These are phyloP conservation scores for Penicillium antarcticum DNA, from an alignment of 495 filamentous ascomycete genomes.

Conservation along the genomic window DNA sequence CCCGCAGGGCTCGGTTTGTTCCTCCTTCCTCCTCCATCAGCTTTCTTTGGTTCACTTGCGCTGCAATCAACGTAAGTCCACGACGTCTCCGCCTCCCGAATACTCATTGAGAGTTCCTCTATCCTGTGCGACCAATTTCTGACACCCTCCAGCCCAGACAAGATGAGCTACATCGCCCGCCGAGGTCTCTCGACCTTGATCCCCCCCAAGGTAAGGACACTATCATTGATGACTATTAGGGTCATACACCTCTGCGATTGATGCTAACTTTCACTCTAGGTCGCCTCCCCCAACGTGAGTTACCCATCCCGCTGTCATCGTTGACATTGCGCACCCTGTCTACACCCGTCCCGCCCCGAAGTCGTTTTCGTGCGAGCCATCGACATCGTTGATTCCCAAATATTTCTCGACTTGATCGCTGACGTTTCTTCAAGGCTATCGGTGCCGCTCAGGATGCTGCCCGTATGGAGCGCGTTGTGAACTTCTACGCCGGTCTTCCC, in stretches of 20 bases:
- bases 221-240: background rate
- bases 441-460: slow-evolving; percentile 90
- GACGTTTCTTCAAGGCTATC: slow-evolving; percentile 63
- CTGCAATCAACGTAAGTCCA: slow-evolving; percentile 32
- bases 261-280: slow-evolving; percentile 45
- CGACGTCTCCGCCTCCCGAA: background rate
- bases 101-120: background rate
- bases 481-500: slow-evolving; percentile 97
- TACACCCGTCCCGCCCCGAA: slow-evolving; percentile 22
- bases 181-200: slow-evolving; percentile 96
- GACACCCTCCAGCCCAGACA: slow-evolving; percentile 43
- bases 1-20: slow-evolving; percentile 33
- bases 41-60: slow-evolving; percentile 35
- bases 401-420: slow-evolving; percentile 13
- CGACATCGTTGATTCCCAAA: background rate
- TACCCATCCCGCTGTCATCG: background rate
- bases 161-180: slow-evolving; percentile 87
- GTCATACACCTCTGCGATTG: background rate
- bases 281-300: slow-evolving; percentile 92
- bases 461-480: slow-evolving; percentile 93
- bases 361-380: slow-evolving; percentile 17
- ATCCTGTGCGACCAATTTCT: slow-evolving; percentile 24
- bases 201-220: slow-evolving; percentile 81
- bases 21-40: slow-evolving; percentile 32
- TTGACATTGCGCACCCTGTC: slow-evolving; percentile 8